These are phyloP conservation scores for Sugiyamaella lignohabitans DNA, from an alignment of 805 yeast species.

Conservation along the genomic window DNA sequence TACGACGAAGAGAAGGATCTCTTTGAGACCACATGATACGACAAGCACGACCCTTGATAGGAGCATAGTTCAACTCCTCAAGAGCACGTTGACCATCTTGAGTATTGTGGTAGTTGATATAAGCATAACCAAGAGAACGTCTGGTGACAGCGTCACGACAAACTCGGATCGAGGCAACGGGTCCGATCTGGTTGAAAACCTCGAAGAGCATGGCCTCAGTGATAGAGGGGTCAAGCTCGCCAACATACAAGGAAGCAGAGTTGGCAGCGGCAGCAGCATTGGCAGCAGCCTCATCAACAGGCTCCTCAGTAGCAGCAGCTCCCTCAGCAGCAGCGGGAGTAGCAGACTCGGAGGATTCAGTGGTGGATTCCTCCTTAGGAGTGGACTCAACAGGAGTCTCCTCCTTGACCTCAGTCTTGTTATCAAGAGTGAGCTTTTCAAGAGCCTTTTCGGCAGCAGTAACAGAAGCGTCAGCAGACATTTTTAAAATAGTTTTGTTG, in stretches of 20 bases:
- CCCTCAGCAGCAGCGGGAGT: slow-evolving; percentile 16
- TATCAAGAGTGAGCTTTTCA: slow-evolving; percentile 31
- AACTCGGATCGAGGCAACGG: slow-evolving; percentile 93
- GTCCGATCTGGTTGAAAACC: slow-evolving; percentile 89
- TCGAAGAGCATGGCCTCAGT: slow-evolving; percentile 93
- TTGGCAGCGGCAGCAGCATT: slow-evolving; percentile 39
- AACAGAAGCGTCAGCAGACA: slow-evolving; percentile 32
- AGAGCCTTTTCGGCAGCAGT: slow-evolving; percentile 33
- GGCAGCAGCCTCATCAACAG: slow-evolving; percentile 20
- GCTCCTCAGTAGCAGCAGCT: slow-evolving; percentile 17
- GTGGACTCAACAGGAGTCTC: slow-evolving; percentile 49
- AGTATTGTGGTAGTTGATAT: slow-evolving; percentile 87
- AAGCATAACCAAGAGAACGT: slow-evolving; percentile 96
- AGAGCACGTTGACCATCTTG: slow-evolving; percentile 91
- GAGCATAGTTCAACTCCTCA: slow-evolving; percentile 90
- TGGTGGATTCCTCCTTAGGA: no score
- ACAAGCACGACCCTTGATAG: slow-evolving; percentile 92
- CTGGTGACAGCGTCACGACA: slow-evolving; percentile 98
- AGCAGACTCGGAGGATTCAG: slow-evolving; percentile 35
- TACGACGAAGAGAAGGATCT: slow-evolving; percentile 91
- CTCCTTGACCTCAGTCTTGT: slow-evolving; percentile 29
- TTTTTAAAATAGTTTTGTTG: slow-evolving; percentile 12
- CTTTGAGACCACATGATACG: slow-evolving; percentile 99
- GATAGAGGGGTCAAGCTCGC: slow-evolving; percentile 89
- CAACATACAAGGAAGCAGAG: slow-evolving; percentile 84